Base-by-base conservation (phyloP, 164 flowering plant species). In the Taxillus chinensis region DNA sequence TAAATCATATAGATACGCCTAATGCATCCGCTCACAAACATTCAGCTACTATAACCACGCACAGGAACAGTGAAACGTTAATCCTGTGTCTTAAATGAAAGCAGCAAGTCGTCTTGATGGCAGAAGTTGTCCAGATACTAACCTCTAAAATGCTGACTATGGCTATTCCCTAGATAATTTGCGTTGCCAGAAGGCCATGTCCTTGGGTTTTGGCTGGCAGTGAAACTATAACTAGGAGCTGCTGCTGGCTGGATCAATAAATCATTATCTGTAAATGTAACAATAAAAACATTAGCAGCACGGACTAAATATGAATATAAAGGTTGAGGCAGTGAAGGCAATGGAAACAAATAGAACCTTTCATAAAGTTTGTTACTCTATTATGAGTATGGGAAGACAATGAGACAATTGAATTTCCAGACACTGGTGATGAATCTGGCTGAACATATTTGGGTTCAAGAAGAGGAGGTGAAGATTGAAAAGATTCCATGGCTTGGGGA, bases 331-430 rank as follows among this genome's bases (percentile, higher is more conserved):
- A 27, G 27, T 27, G 27, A 27, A 27, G 27, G 27, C 27, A 27
- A 27, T 27, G 27, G 27, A 27, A 27, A 27, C 16, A 62, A 38
- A 27, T 41, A 60, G 17, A 52, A 75, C 81, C 78, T 68, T 68
- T 71, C 17, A 58, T 50, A 54, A 56, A 50, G 52, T 66, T 71
- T 8, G 78, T 14, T 41, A 62, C 63, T 65, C 16, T 59, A 55
- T 60, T 66, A 55, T 37, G 65, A 50, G 64, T 74, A 80, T 80
- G 74, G 5, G 84, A 70, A 55, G 78, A 63, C 40, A 74, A 43
- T 48, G 76, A 17, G 8, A 64, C 58, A 78, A 39, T 59, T 4
- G 56, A 71, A 61, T 62, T 70, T 17, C 62, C 59, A 50, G 65
- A 67, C 54, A 61, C 67, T 41, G 78, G 55, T 62, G 67, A 65